These are phyloP conservation scores for Solanum clarkiae DNA, from an alignment of 257 asterid genomes.

Conservation along the genomic window DNA sequence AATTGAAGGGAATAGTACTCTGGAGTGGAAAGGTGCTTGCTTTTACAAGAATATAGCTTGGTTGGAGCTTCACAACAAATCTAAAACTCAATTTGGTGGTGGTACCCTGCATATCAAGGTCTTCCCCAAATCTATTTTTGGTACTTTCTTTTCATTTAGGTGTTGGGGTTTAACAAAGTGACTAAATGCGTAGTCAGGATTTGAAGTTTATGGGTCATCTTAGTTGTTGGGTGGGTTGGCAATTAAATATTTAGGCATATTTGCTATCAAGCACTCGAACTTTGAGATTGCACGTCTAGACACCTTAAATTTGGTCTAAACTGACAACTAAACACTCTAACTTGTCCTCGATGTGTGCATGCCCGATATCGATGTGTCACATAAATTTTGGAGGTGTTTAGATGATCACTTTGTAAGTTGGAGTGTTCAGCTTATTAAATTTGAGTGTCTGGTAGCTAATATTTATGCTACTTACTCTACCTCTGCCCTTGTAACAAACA, in stretches of 20 bases:
- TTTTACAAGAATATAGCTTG: slow-evolving; percentile 63
- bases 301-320: neutral
- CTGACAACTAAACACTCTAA: neutral
- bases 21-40: slow-evolving; percentile 79
- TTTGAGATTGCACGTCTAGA: too few species aligned
- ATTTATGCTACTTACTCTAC: neutral
- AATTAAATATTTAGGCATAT: neutral
- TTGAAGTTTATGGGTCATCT: neutral
- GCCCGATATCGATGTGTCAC: neutral
- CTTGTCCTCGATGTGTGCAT: neutral
- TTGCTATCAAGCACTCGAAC: neutral
- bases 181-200: neutral
- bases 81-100: slow-evolving; percentile 58
- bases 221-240: neutral
- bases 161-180: neutral
- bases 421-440: neutral
- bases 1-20: slow-evolving; percentile 13
- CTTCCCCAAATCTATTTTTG: neutral
- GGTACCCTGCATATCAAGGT: slow-evolving; percentile 89
- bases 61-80: slow-evolving; percentile 63
- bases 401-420: neutral
- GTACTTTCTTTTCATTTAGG: neutral
- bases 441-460: neutral
- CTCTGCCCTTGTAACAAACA: neutral
- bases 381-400: neutral